phyloP scores from a whole-genome alignment of 176 grass and related monocot species.

The Dendrocalamus sinicus region DNA sequence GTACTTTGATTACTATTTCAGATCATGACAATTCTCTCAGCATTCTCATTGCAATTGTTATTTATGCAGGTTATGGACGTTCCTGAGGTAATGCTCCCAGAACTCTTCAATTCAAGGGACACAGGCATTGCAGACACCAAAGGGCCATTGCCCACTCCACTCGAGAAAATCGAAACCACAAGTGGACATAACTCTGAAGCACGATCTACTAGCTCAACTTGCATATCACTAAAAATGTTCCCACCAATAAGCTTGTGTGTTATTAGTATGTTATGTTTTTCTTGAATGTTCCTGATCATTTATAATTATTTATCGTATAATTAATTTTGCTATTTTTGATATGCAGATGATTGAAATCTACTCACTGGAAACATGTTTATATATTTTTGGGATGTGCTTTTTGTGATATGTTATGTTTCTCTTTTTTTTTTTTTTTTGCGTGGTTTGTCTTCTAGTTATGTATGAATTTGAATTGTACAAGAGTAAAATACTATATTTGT shows the following conservation, averaged over 20 bases:
- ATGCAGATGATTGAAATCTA: too few species aligned
- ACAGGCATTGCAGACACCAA: slow-evolving; percentile 67
- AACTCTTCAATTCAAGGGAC: slow-evolving; percentile 80
- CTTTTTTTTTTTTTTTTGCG: too few species aligned
- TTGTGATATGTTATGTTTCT: too few species aligned
- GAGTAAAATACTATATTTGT: too few species aligned
- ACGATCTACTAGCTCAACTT: slow-evolving; percentile 66
- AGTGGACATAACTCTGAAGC: slow-evolving; percentile 58
- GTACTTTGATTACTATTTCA: background rate
- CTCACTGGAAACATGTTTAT: too few species aligned
- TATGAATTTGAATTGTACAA: too few species aligned
- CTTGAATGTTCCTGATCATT: too few species aligned
- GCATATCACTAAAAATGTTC: slow-evolving; percentile 68
- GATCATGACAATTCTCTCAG: slow-evolving; percentile 23
- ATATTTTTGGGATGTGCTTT: too few species aligned
- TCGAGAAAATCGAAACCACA: slow-evolving; percentile 51
- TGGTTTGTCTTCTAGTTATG: too few species aligned
- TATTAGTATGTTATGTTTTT: too few species aligned
- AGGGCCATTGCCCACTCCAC: slow-evolving; percentile 64
- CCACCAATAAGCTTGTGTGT: slow-evolving; percentile 38
- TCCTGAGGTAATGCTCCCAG: slow-evolving; percentile 80
- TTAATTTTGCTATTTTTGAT: too few species aligned
- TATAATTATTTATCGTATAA: too few species aligned
- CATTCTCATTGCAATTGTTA: slow-evolving; percentile 28
- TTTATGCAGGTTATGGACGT: slow-evolving; percentile 69